Conservation (phyloP, 1,139 yeast species). For the Blastobotrys buckinghamii region DNA sequence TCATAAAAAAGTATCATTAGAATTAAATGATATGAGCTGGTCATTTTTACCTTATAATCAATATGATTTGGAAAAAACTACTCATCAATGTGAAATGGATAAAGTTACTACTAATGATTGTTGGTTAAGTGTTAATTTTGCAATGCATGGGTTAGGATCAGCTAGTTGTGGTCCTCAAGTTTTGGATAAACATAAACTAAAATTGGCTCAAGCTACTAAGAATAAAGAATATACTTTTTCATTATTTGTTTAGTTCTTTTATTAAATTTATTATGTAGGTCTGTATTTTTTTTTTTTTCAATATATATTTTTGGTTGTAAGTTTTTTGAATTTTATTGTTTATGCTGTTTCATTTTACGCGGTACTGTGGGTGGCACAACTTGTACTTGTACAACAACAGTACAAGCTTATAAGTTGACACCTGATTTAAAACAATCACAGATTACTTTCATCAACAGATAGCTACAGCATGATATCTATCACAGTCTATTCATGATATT, state of each 20-base stretch:
- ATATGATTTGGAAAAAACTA: slow-evolving; percentile 27
- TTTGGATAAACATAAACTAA: slow-evolving; percentile 24
- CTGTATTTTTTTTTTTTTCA: background rate
- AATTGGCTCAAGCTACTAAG: slow-evolving; percentile 8
- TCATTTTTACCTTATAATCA: slow-evolving; percentile 26
- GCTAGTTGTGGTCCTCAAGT: slow-evolving; percentile 36
- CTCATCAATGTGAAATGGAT: slow-evolving; percentile 31
- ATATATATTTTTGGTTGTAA: background rate
- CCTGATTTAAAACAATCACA: too few species aligned
- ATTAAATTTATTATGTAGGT: too few species aligned
- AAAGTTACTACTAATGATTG: slow-evolving; percentile 18
- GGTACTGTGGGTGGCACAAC: too few species aligned
- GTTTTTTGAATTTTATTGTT: too few species aligned
- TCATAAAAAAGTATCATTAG: background rate
- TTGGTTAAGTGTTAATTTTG: slow-evolving; percentile 32
- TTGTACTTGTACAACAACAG: too few species aligned
- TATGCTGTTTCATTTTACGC: too few species aligned
- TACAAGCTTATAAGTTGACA: too few species aligned
- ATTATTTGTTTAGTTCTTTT: background rate
- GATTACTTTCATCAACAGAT: too few species aligned
- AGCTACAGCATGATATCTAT: too few species aligned
- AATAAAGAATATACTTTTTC: background rate
- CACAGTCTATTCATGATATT: too few species aligned
- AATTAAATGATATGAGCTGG: slow-evolving; percentile 14
- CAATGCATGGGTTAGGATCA: slow-evolving; percentile 36